Conservation (phyloP, 306 rosid species). For the Prosopis cineraria region DNA sequence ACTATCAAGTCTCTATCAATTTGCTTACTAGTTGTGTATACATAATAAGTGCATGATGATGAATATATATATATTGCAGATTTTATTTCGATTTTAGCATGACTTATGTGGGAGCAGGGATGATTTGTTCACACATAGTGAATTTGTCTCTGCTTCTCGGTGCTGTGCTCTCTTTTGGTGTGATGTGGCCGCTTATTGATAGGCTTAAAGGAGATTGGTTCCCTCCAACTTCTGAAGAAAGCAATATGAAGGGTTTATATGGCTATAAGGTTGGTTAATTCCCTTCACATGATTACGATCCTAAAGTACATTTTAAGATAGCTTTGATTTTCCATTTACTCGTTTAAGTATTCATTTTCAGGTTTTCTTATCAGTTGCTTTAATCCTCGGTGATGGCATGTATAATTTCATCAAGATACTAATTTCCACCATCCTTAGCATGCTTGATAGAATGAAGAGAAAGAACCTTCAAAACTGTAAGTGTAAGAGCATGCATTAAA, state of each 20-base stretch:
- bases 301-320: background rate
- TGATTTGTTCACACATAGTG: slow-evolving; percentile 90
- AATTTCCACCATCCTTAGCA: slow-evolving; percentile 42
- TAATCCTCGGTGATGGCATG: slow-evolving; percentile 74
- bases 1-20: no score
- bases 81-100: slow-evolving; percentile 81
- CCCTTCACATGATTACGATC: background rate
- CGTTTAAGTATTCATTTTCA: slow-evolving; percentile 26
- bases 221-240: slow-evolving; percentile 64
- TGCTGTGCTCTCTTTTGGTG: slow-evolving; percentile 76
- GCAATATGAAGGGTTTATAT: slow-evolving; percentile 86
- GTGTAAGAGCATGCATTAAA: slow-evolving; percentile 5
- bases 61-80: slow-evolving; percentile 46
- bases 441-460: slow-evolving; percentile 40
- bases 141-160: slow-evolving; percentile 90
- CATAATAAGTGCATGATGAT: background rate
- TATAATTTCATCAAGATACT: slow-evolving; percentile 69
- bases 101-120: slow-evolving; percentile 94
- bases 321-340: background rate
- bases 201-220: slow-evolving; percentile 75
- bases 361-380: slow-evolving; percentile 68
- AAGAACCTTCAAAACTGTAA: slow-evolving; percentile 25
- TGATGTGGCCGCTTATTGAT: slow-evolving; percentile 85
- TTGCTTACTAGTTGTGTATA: no score
- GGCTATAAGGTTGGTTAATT: slow-evolving; percentile 81